Percentiles rank a stretch among this genome's conserved stretches.
Evolutionary conservation across 2,329 filamentous ascomycete species (phyloP).

Genomic region (Ascomycota sp.): DNA sequence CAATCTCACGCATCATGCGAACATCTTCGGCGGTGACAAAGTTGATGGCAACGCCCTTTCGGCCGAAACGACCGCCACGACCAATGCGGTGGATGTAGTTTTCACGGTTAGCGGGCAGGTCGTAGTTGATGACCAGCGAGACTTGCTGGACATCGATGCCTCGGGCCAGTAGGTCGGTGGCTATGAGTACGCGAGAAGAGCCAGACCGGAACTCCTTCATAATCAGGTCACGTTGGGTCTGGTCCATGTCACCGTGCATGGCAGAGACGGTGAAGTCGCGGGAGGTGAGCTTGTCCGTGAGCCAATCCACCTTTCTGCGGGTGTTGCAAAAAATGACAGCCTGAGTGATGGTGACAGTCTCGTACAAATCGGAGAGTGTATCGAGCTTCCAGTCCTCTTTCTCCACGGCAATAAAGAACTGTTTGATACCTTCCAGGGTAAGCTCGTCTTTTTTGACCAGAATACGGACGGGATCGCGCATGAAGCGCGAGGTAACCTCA

Average conservation of each 20-base stretch:
- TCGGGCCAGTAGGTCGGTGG: constrained; percentile 91
- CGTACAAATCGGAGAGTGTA: constrained; percentile 94
- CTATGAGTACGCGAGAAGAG: constrained; percentile 93
- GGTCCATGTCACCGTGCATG: constrained; percentile 99
- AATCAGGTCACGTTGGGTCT: constrained; percentile 90
- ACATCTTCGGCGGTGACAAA: constrained; percentile 98
- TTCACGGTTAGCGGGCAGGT: constrained; percentile 93
- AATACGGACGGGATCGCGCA: constrained; percentile 97
- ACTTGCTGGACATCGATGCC: constrained; percentile 99
- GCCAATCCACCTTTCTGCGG: constrained; percentile 99
- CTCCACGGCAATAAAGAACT: constrained; percentile 99
- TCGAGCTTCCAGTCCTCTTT: constrained; percentile 99
- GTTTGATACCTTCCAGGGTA: constrained; percentile 99
- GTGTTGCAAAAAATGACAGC: constrained; percentile 99
- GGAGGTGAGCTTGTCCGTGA: constrained; percentile 94
- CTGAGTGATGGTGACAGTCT: constrained; percentile 98
- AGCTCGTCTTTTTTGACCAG: constrained; percentile 99
- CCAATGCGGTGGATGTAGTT: constrained; percentile 99
- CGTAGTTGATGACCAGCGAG: constrained; percentile 99
- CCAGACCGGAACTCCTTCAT: constrained; percentile 99
- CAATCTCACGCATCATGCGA: constrained; percentile 98
- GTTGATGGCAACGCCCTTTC: constrained; percentile 99
- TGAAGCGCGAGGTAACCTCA: constrained; percentile 99
- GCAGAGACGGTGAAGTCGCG: constrained; percentile 98
- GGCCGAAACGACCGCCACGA: constrained; percentile 97